phyloP scores from a whole-genome alignment of 164 flowering plant species.

The Berberis thunbergii region DNA sequence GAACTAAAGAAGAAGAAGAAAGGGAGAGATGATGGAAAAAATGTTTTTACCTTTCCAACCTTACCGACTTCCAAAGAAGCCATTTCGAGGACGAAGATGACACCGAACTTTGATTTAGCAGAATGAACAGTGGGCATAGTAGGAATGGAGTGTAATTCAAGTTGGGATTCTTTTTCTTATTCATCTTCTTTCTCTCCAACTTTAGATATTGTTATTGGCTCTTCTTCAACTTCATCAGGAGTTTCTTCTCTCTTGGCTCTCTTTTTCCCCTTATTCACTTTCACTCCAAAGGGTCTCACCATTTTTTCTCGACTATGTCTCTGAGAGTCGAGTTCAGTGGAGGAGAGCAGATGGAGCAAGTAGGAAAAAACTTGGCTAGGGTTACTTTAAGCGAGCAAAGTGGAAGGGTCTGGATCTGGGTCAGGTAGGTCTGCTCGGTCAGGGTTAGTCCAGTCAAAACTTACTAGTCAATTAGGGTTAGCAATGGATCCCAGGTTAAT shows the following conservation, averaged over 20 bases:
- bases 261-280: background rate
- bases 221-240: background rate
- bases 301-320: background rate
- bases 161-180: background rate
- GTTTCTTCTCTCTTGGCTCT: background rate
- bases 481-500: background rate
- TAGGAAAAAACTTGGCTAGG: background rate
- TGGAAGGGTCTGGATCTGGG: too few relatives aligned
- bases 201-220: background rate
- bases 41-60: background rate
- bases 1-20: too few relatives aligned
- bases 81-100: conserved; percentile 2
- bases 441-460: too few relatives aligned
- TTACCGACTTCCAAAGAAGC: conserved; percentile 8
- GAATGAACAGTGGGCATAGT: background rate
- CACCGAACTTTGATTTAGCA: background rate
- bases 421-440: too few relatives aligned
- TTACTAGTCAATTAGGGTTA: too few relatives aligned
- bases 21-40: background rate
- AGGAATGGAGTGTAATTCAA: background rate
- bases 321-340: background rate
- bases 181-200: background rate
- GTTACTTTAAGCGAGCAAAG: background rate
- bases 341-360: background rate
- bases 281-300: background rate